A percentile compares a stretch with the other conserved stretches of the same genome.
phyloP scores from a whole-genome alignment of 2,329 filamentous ascomycete species.

The Lecanicillium sp. region DNA sequence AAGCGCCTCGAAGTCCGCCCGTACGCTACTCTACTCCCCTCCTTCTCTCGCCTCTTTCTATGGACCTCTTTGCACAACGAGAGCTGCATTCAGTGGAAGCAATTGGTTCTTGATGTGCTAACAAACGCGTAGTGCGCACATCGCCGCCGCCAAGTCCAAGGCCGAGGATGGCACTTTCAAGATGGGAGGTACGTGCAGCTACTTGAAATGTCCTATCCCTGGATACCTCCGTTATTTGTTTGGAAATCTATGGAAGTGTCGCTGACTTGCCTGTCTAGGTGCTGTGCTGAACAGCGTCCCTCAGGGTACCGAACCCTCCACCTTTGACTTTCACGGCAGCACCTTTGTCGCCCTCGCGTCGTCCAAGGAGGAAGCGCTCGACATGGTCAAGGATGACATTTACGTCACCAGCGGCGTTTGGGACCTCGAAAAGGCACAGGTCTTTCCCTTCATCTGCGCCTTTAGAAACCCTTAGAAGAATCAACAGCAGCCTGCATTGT shows the following conservation, averaged over 20 bases:
- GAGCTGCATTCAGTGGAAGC: not conserved
- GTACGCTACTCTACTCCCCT: constrained; percentile 27
- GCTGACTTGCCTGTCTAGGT: constrained; percentile 36
- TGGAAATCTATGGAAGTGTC: no score
- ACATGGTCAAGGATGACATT: constrained; percentile 63
- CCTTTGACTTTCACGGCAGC: constrained; percentile 68
- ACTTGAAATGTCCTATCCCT: no score
- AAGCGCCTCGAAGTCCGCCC: constrained; percentile 57
- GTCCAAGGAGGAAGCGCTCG: constrained; percentile 62
- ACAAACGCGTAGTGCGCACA: constrained; percentile 35
- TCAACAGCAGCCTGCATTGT: no score
- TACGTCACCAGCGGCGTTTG: constrained; percentile 70
- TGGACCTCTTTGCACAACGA: constrained; percentile 17
- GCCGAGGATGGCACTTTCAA: constrained; percentile 53
- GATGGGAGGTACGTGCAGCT: constrained; percentile 53
- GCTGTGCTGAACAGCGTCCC: constrained; percentile 63
- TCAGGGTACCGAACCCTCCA: constrained; percentile 49
- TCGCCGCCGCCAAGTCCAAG: constrained; percentile 46
- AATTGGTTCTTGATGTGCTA: not conserved
- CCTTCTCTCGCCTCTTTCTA: constrained; percentile 21
- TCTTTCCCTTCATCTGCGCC: constrained; percentile 43
- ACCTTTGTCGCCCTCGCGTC: constrained; percentile 61
- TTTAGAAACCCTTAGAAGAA: constrained; percentile 30
- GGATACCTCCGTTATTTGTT: no score
- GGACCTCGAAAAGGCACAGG: constrained; percentile 64